Evolutionary conservation across 2,329 filamentous ascomycete species (phyloP).

Genomic region (Colletotrichum euphorbiae): DNA sequence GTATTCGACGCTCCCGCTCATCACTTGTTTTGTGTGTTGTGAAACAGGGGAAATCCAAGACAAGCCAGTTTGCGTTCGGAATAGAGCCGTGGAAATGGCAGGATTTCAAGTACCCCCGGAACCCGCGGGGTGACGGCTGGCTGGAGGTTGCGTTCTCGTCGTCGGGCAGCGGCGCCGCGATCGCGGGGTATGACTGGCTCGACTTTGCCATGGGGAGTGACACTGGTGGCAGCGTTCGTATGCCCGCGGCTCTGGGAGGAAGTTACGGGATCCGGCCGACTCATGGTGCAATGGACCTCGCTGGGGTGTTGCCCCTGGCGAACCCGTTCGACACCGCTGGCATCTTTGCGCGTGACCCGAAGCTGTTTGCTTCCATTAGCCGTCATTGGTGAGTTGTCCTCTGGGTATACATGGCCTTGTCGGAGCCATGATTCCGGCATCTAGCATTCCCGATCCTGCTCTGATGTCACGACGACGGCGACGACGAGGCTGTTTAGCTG

Average conservation of each 20-base stretch:
- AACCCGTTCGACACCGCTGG: constrained; percentile 38
- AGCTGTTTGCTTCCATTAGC: constrained; percentile 24
- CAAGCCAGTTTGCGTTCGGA: constrained; percentile 15
- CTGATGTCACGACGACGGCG: too few relatives aligned
- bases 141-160: constrained; percentile 50
- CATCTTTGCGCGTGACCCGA: constrained; percentile 32
- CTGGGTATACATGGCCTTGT: too few relatives aligned
- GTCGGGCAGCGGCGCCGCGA: constrained; percentile 52
- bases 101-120: constrained; percentile 50
- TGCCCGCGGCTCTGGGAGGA: constrained; percentile 33
- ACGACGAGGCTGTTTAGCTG: too few relatives aligned
- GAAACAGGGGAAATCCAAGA: constrained; percentile 11
- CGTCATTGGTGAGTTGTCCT: neutral
- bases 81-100: constrained; percentile 35
- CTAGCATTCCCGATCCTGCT: too few relatives aligned
- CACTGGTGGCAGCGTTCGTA: constrained; percentile 38
- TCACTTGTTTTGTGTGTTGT: too few relatives aligned
- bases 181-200: constrained; percentile 57
- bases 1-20: too few relatives aligned
- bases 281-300: constrained; percentile 27
- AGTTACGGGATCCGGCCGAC: constrained; percentile 40
- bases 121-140: constrained; percentile 52
- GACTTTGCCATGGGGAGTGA: constrained; percentile 48
- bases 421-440: too few relatives aligned
- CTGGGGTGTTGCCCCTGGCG: constrained; percentile 33